Conservation (phyloP, 176 grass and related monocot genomes). For the Phragmites australis region DNA sequence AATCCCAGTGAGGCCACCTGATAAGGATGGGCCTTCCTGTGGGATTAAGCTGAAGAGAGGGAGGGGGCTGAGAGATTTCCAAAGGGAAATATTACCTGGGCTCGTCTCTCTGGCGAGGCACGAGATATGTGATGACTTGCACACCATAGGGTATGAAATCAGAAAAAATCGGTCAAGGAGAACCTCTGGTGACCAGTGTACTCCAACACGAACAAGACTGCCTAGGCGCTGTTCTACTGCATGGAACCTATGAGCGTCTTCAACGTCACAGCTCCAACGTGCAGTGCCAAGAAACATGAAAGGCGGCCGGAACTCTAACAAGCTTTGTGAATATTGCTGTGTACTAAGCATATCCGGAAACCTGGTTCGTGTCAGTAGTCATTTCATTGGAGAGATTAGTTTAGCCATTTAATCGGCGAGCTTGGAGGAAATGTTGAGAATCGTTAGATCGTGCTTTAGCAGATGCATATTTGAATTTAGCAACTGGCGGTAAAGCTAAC, state of each 20-base stretch:
- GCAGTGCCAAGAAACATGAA: background rate
- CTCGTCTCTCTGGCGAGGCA: conserved; percentile 77
- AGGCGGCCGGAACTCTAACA: background rate
- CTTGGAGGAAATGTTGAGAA: background rate
- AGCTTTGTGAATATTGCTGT: conserved; percentile 21
- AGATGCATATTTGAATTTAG: conserved; percentile 17
- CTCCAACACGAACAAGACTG: conserved; percentile 35
- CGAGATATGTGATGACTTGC: conserved; percentile 84
- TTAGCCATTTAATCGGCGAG: background rate
- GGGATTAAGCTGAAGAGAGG: conserved; percentile 74
- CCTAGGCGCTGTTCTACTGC: conserved; percentile 33
- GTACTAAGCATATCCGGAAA: conserved; percentile 3
- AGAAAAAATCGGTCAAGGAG: conserved; percentile 63
- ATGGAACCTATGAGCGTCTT: conserved; percentile 22
- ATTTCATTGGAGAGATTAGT: background rate
- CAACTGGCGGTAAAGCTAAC: conserved; percentile 16
- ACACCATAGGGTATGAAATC: conserved; percentile 66
- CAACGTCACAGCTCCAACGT: background rate
- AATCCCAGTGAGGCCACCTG: conserved; percentile 28
- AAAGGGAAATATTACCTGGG: conserved; percentile 87
- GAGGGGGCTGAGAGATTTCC: conserved; percentile 77
- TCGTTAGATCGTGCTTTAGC: conserved; percentile 9
- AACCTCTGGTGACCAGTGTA: conserved; percentile 28
- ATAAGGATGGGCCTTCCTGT: conserved; percentile 42
- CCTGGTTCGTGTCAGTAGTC: background rate